A percentile compares a stretch with the other conserved stretches of the same genome.
Evolutionary conservation across 345 rosid genomes (phyloP).

Genomic region (Trapa incisa): DNA sequence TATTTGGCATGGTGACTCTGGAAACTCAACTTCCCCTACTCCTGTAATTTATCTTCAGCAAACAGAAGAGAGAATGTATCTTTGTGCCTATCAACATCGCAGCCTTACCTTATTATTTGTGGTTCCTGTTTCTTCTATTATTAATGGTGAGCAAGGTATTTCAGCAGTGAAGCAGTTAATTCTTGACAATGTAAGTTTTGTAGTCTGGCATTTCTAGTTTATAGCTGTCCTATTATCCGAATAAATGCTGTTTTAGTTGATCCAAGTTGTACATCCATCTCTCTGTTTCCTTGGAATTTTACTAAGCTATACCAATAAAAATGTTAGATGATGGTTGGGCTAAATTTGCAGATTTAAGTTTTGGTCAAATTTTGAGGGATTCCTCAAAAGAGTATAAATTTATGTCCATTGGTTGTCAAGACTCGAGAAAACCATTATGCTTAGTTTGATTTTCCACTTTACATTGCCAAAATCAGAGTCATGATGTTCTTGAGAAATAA

Average conservation of each 20-base stretch:
- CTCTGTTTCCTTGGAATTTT: too few species aligned
- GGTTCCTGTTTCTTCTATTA: conserved; percentile 57
- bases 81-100: conserved; percentile 58
- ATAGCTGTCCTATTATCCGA: background rate
- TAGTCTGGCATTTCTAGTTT: background rate
- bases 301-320: background rate
- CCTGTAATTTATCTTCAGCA: conserved; percentile 69
- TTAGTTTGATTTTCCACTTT: background rate
- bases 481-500: background rate
- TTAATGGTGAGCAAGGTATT: conserved; percentile 71
- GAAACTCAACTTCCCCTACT: conserved; percentile 28
- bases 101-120: conserved; percentile 66
- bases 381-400: background rate
- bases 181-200: conserved; percentile 58
- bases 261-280: background rate
- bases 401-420: background rate
- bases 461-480: background rate
- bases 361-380: background rate
- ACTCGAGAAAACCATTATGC: background rate
- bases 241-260: background rate
- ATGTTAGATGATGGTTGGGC: background rate
- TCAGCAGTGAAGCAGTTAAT: conserved; percentile 62
- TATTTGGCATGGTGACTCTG: conserved; percentile 55
- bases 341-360: background rate
- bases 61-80: conserved; percentile 65